A percentile compares a stretch with the other conserved stretches of the same genome.
Conservation (phyloP, 2,329 filamentous ascomycete genomes). For the Remersonia thermophila region DNA sequence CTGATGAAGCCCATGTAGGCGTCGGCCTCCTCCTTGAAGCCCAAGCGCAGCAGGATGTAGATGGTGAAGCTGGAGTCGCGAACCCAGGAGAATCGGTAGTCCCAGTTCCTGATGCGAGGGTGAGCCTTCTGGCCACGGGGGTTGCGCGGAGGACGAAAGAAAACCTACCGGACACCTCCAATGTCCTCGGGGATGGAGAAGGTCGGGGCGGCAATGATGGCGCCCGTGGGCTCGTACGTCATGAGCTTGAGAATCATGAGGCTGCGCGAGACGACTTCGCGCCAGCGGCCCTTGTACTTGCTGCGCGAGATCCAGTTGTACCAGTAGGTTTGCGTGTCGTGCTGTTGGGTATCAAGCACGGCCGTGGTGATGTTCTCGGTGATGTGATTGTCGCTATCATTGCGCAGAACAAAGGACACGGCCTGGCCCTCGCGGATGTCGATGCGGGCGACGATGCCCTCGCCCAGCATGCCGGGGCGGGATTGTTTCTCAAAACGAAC, state of each 20-base stretch:
- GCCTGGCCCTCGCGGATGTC: constrained; percentile 52
- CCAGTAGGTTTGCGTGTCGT: constrained; percentile 61
- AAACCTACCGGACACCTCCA: constrained; percentile 41
- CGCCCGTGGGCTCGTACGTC: constrained; percentile 67
- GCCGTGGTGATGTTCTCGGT: constrained; percentile 45
- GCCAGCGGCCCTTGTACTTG: constrained; percentile 59
- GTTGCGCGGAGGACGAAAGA: neutral
- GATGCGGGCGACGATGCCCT: constrained; percentile 50
- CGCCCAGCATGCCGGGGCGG: constrained; percentile 40
- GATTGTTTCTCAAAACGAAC: constrained; percentile 44
- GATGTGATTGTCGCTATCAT: constrained; percentile 45
- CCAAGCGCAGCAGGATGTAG: constrained; percentile 64
- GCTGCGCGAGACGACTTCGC: constrained; percentile 58
- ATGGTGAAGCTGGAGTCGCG: constrained; percentile 67
- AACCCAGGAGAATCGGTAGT: constrained; percentile 69
- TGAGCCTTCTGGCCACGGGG: constrained; percentile 1
- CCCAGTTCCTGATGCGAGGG: constrained; percentile 40
- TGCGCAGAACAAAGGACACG: constrained; percentile 56
- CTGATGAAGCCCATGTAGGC: constrained; percentile 70
- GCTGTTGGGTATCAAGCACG: constrained; percentile 50
- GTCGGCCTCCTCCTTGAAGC: constrained; percentile 63
- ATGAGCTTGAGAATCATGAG: constrained; percentile 64
- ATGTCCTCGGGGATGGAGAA: constrained; percentile 68
- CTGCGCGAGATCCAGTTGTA: constrained; percentile 60
- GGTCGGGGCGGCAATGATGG: constrained; percentile 63